Conservation (phyloP, 108 stramenopile genomes). For the Cyclotella distinguenda region DNA sequence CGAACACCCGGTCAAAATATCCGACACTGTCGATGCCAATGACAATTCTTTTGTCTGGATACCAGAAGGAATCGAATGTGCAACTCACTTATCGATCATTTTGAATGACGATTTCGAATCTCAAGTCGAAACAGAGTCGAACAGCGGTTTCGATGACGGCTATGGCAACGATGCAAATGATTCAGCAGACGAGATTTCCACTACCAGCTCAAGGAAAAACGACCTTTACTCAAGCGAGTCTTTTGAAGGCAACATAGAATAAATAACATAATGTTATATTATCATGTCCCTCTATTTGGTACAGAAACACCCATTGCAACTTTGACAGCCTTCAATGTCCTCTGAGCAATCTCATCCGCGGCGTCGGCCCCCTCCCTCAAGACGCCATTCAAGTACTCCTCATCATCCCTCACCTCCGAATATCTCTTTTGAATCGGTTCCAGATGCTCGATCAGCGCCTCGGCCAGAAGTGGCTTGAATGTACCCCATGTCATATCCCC, state of each 20-base stretch:
- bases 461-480: conserved; percentile 96
- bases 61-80: conserved; percentile 20
- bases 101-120: conserved; percentile 4
- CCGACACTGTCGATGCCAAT: background rate
- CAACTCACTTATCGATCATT: conserved; percentile 24
- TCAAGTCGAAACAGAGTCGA: background rate
- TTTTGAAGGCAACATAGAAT: no score
- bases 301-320: conserved; percentile 94
- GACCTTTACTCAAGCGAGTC: no score
- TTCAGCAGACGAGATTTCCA: background rate
- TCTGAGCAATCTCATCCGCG: conserved; percentile 88
- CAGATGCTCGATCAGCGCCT: conserved; percentile 91
- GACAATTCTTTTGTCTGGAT: conserved; percentile 15
- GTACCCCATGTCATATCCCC: conserved; percentile 89
- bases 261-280: background rate
- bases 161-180: background rate
- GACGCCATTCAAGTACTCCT: conserved; percentile 75
- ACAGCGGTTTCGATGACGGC: background rate
- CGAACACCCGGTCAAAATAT: background rate
- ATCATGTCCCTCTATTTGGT: conserved; percentile 12
- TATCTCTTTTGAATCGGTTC: conserved; percentile 93
- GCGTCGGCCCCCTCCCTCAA: conserved; percentile 91
- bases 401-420: conserved; percentile 86
- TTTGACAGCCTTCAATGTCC: conserved; percentile 81
- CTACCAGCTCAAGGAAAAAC: no score